A percentile compares a stretch with the other conserved stretches of the same genome.
Evolutionary conservation across 495 filamentous ascomycete genomes (phyloP).

Genomic region (Penicillium antarcticum): DNA sequence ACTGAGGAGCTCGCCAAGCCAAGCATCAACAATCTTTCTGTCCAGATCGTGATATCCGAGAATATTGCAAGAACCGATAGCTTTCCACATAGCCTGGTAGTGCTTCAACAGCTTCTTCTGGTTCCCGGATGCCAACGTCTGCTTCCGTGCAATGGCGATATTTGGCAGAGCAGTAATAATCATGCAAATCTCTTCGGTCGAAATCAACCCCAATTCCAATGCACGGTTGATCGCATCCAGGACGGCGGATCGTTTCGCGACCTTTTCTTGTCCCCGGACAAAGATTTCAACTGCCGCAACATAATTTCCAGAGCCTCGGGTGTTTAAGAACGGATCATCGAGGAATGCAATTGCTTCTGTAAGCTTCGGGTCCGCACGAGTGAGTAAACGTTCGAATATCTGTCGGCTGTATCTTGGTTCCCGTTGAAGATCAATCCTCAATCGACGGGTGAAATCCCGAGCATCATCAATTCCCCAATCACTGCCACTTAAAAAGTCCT

Average conservation of each 20-base stretch:
- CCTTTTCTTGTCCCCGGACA: conserved; percentile 8
- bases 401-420: conserved; percentile 39
- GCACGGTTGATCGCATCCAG: conserved; percentile 31
- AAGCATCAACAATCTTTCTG: conserved; percentile 23
- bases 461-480: conserved; percentile 26
- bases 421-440: conserved; percentile 35
- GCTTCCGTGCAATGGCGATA: conserved; percentile 16
- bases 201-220: conserved; percentile 36
- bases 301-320: conserved; percentile 39
- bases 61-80: conserved; percentile 37
- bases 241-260: conserved; percentile 14
- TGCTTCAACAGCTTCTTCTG: conserved; percentile 14
- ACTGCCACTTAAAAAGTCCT: conserved; percentile 13
- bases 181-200: conserved; percentile 30
- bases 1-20: conserved; percentile 27
- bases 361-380: conserved; percentile 9
- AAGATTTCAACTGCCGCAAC: conserved; percentile 22
- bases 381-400: conserved; percentile 37
- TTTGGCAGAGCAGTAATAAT: conserved; percentile 28
- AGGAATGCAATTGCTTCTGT: conserved; percentile 37
- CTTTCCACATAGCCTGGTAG: conserved; percentile 37
- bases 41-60: conserved; percentile 34
- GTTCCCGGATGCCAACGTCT: conserved; percentile 13
- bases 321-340: conserved; percentile 42
- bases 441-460: conserved; percentile 21